A percentile compares a stretch with the other conserved stretches of the same genome.
Conservation (phyloP, 148 eudicot genomes). For the Fagopyrum homotropicum region DNA sequence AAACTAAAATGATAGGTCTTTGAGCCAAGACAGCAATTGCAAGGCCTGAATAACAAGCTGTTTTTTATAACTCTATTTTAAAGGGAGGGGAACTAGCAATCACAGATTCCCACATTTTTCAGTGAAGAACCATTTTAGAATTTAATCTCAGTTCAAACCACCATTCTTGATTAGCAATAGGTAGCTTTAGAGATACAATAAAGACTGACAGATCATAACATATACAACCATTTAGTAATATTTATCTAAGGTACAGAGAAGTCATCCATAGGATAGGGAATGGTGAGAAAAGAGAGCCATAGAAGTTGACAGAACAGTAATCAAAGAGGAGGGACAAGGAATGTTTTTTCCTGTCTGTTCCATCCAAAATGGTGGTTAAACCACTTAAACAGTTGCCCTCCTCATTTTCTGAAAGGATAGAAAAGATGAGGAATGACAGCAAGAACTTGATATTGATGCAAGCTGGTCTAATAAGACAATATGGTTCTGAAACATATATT, state of each 20-base stretch:
- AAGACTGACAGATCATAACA: neutral
- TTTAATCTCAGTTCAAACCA: no score
- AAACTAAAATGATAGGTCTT: neutral
- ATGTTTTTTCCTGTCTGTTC: neutral
- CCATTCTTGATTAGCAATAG: neutral
- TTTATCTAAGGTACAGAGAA: neutral
- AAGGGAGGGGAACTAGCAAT: no score
- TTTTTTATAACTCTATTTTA: neutral
- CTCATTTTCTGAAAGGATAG: neutral
- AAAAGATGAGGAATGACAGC: neutral
- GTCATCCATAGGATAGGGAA: neutral
- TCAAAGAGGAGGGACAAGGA: neutral
- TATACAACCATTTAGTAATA: neutral
- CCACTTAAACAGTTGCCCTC: neutral
- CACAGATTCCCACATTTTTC: no score
- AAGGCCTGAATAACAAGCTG: neutral
- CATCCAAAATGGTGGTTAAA: neutral
- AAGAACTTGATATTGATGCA: neutral
- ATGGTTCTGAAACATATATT: neutral
- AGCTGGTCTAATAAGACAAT: neutral
- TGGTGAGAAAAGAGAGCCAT: neutral
- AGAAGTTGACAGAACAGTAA: neutral
- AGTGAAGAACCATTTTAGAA: neutral
- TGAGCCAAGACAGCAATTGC: neutral
- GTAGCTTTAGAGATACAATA: neutral